These are phyloP conservation scores for Krasilnikovozyma curviuscula DNA, from an alignment of 768 basidiomycete species.

Conservation along the genomic window DNA sequence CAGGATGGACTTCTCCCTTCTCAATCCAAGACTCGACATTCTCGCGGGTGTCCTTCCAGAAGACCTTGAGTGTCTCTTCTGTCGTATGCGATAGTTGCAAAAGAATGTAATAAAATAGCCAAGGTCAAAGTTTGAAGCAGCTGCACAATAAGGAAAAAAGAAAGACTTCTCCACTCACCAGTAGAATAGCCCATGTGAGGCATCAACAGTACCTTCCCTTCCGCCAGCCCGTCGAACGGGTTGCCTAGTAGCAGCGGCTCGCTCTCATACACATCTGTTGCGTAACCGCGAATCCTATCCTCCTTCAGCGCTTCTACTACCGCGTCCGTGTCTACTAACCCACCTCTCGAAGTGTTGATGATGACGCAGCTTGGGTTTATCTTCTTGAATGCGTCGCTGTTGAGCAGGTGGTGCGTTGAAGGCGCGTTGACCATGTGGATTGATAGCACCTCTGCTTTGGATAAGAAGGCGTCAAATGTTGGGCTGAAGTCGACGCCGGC, in stretches of 20 bases:
- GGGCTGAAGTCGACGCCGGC: constrained; percentile 36
- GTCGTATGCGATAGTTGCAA: no score
- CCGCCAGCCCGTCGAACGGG: constrained; percentile 1
- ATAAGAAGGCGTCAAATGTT: constrained; percentile 38
- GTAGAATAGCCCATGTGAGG: constrained; percentile 7
- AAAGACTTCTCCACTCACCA: no score
- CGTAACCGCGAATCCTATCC: constrained; percentile 26
- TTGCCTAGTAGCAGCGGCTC: background rate
- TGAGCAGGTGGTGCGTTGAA: constrained; percentile 35
- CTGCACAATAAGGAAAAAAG: no score
- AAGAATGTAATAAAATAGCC: no score
- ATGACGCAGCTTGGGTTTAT: constrained; percentile 43
- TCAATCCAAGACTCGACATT: constrained; percentile 2
- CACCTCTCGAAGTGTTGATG: constrained; percentile 49
- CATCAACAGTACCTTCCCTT: constrained; percentile 5
- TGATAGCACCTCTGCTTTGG: constrained; percentile 40
- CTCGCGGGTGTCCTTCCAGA: constrained; percentile 6
- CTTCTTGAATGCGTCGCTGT: constrained; percentile 31
- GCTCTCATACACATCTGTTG: constrained; percentile 5
- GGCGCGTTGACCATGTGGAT: constrained; percentile 42
- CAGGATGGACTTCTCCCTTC: no score
- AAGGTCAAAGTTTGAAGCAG: no score
- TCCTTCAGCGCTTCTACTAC: constrained; percentile 34
- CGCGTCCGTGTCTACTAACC: constrained; percentile 42
- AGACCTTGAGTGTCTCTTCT: background rate